These are phyloP conservation scores for Neurospora hispaniola DNA, from an alignment of 495 filamentous ascomycete genomes.

Conservation along the genomic window DNA sequence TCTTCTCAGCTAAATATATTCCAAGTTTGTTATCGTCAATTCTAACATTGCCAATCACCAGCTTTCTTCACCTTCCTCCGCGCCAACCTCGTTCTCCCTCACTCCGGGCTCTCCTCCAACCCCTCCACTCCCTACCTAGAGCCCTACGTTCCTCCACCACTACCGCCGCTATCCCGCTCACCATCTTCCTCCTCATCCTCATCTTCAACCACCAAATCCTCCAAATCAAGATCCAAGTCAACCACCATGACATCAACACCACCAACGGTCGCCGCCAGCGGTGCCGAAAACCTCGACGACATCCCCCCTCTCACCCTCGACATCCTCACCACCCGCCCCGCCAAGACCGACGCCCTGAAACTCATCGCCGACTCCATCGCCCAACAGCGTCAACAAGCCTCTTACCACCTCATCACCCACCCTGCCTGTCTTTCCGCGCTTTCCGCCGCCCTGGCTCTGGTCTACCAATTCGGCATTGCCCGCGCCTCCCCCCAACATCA, in stretches of 20 bases:
- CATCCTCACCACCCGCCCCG: constrained; percentile 19
- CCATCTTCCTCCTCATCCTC: neutral
- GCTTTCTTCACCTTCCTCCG: constrained; percentile 48
- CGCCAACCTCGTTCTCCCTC: constrained; percentile 43
- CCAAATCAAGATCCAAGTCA: neutral
- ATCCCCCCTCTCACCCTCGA: constrained; percentile 32
- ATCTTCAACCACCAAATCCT: neutral
- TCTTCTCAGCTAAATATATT: neutral
- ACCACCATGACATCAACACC: neutral
- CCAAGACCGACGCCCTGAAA: constrained; percentile 33
- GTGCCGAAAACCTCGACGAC: constrained; percentile 18
- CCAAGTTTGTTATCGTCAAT: neutral
- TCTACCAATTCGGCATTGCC: constrained; percentile 27
- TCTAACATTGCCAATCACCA: constrained; percentile 15
- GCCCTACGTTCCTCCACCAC: constrained; percentile 16
- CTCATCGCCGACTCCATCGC: constrained; percentile 36
- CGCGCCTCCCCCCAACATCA: constrained; percentile 3
- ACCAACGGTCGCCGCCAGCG: constrained; percentile 7
- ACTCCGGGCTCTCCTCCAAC: constrained; percentile 31
- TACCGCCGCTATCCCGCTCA: neutral
- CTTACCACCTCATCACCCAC: constrained; percentile 28
- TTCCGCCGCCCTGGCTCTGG: constrained; percentile 13
- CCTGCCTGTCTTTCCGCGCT: constrained; percentile 27
- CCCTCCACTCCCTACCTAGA: constrained; percentile 31
- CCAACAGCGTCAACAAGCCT: constrained; percentile 34